Evolutionary conservation across 2,329 filamentous ascomycete species (phyloP).

Genomic region (Ceratocystis ficicola): DNA sequence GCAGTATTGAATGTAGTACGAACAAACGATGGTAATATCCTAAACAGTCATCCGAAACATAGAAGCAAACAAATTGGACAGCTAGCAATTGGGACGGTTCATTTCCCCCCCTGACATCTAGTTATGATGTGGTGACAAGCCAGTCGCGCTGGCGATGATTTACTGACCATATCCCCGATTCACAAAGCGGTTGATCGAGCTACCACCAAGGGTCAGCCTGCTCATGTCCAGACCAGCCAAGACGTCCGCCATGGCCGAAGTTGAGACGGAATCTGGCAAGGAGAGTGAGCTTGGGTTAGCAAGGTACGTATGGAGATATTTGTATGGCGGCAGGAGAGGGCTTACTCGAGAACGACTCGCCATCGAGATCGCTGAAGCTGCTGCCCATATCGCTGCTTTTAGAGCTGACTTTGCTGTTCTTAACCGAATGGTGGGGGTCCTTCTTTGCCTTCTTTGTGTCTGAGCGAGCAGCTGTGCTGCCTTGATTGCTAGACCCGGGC

Average conservation of each 20-base stretch:
- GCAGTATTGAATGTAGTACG: background rate
- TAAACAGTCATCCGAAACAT: background rate
- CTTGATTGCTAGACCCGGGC: conserved; percentile 27
- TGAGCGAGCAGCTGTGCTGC: conserved; percentile 35
- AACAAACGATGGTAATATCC: background rate
- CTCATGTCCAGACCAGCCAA: conserved; percentile 53
- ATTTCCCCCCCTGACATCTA: background rate
- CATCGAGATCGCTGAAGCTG: conserved; percentile 76
- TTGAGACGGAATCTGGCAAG: conserved; percentile 59
- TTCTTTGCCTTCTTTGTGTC: conserved; percentile 51
- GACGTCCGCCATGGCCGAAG: conserved; percentile 68
- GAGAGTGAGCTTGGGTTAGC: conserved; percentile 11
- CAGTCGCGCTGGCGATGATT: background rate
- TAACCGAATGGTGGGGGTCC: conserved; percentile 41
- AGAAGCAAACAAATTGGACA: background rate
- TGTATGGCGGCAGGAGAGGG: background rate
- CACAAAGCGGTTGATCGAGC: conserved; percentile 23
- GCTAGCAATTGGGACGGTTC: background rate
- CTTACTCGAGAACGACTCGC: conserved; percentile 32
- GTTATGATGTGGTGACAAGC: background rate
- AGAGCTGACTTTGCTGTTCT: conserved; percentile 39
- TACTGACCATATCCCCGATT: conserved; percentile 8
- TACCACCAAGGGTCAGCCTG: conserved; percentile 28
- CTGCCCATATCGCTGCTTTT: conserved; percentile 71
- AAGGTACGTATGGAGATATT: background rate